These are phyloP conservation scores for Mallotus repandus DNA, from an alignment of 441 rosid genomes.

Conservation along the genomic window DNA sequence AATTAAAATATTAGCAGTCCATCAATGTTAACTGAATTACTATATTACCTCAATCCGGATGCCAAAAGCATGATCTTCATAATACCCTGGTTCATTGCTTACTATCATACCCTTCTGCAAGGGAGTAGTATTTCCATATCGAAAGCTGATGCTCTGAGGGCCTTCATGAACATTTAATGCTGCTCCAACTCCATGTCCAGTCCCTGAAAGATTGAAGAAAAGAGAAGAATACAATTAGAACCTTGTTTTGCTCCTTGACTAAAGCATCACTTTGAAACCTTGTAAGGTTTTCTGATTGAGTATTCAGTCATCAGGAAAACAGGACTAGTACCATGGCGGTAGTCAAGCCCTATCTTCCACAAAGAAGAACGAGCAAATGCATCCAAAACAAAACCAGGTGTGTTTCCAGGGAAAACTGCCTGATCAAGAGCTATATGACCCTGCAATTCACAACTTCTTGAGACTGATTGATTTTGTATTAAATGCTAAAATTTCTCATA, in stretches of 20 bases:
- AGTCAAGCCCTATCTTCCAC: conserved; percentile 98
- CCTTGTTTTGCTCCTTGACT: not conserved
- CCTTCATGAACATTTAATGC: conserved; percentile 98
- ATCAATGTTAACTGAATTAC: not conserved
- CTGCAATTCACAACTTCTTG: conserved; percentile 38
- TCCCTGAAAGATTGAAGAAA: conserved; percentile 50
- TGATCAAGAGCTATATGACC: conserved; percentile 99
- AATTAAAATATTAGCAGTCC: too few species aligned
- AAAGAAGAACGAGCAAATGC: conserved; percentile 89
- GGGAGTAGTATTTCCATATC: conserved; percentile 83
- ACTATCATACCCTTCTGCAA: conserved; percentile 90
- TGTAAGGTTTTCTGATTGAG: conserved; percentile 6
- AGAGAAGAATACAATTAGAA: conserved; percentile 20
- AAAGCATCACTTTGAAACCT: not conserved
- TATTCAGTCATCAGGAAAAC: conserved; percentile 16
- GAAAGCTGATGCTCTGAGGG: conserved; percentile 93
- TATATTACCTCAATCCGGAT: conserved; percentile 85
- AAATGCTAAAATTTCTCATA: not conserved
- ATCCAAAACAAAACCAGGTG: conserved; percentile 92
- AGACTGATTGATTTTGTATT: not conserved
- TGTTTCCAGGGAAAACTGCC: conserved; percentile 88
- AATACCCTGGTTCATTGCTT: conserved; percentile 98
- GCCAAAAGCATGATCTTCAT: conserved; percentile 97
- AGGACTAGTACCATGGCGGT: conserved; percentile 74
- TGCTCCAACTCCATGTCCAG: conserved; percentile 98